Percentiles rank a stretch among this genome's conserved stretches.
phyloP scores from a whole-genome alignment of 1,284 basidiomycete species.

The Austropuccinia psidii region DNA sequence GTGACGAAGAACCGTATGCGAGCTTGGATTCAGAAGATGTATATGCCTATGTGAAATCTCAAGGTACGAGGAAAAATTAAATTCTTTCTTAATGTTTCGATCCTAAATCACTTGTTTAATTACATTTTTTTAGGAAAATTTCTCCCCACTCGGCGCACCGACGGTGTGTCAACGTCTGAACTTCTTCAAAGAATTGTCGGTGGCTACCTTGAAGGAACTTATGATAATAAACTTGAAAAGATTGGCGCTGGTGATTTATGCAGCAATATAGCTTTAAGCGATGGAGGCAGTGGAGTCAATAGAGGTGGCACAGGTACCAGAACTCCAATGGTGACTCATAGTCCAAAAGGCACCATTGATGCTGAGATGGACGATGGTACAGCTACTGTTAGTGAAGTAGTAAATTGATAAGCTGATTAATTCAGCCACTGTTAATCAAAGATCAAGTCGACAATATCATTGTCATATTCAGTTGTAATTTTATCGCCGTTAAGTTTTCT shows the following conservation, averaged over 20 bases:
- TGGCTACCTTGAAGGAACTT: constrained; percentile 28
- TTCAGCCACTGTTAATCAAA: too few species aligned
- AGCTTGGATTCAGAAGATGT: constrained; percentile 30
- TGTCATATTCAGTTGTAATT: too few species aligned
- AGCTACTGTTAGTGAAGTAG: background rate
- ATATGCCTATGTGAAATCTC: constrained; percentile 26
- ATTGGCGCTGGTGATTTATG: constrained; percentile 30
- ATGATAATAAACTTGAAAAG: constrained; percentile 35
- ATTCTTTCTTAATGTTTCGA: background rate
- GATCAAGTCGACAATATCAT: too few species aligned
- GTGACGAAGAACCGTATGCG: constrained; percentile 33
- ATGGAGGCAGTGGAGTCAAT: constrained; percentile 8
- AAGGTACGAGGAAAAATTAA: background rate
- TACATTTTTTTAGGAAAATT: constrained; percentile 63
- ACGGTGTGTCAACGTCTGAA: constrained; percentile 86
- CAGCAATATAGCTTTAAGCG: constrained; percentile 30
- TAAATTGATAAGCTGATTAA: too few species aligned
- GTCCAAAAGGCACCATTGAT: background rate
- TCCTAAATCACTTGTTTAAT: background rate
- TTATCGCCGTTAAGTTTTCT: too few species aligned
- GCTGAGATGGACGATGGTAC: constrained; percentile 35
- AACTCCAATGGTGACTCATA: constrained; percentile 30
- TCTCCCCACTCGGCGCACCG: constrained; percentile 87
- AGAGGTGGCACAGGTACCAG: constrained; percentile 7
- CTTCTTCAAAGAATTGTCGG: constrained; percentile 76